Base-by-base conservation (phyloP, 2,329 filamentous ascomycete genomes). In the Rhynchosporium secalis region DNA sequence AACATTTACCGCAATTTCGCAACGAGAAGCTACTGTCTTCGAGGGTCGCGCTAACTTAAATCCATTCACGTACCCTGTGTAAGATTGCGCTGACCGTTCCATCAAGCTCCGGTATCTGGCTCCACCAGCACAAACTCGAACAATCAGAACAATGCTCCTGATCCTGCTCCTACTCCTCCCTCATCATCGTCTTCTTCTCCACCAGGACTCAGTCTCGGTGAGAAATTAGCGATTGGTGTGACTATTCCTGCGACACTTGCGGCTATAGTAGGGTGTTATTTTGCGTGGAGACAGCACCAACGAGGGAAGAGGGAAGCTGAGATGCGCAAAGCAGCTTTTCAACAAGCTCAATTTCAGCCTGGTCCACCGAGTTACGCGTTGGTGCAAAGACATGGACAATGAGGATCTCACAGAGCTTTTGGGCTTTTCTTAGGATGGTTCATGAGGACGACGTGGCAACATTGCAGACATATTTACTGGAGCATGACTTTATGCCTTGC, bases 221-320 rank as follows among this genome's bases (percentile, higher is more conserved):
- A 58, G 20, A 58, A 58, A 29, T 29, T 58, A n/a, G 56, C 56
- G 0, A 58, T 58, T 33, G 56, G 31, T 4, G 20, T 58, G 10
- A 38, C 56, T 1, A 58, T 58, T 7, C 56, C 56, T n/a, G 56
- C 56, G 9, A 58, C 56, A 8, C 33, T 58, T 40, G 56, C 45
- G 4, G 43, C 29, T 4, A 48, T 58, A 3, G 10, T 48, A 1
- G 45, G 56, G 20, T 33, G 15, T 20, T 58, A 41, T 29, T 58
- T 48, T 26, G 45, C 56, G 33, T 58, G 45, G 20, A 58, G 20
- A 36, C 56, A 58, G 45, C 56, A 58, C 15, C 15, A 46, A 20
- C 48, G 43, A 13, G 33, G 31, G 31, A 48, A 58, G 45, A 49
- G 28, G 33, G 49, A 56, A 15, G 13, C 38, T 6, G 28, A 56